phyloP scores from a whole-genome alignment of 2,329 filamentous ascomycete genomes.

The Nemania diffusa region DNA sequence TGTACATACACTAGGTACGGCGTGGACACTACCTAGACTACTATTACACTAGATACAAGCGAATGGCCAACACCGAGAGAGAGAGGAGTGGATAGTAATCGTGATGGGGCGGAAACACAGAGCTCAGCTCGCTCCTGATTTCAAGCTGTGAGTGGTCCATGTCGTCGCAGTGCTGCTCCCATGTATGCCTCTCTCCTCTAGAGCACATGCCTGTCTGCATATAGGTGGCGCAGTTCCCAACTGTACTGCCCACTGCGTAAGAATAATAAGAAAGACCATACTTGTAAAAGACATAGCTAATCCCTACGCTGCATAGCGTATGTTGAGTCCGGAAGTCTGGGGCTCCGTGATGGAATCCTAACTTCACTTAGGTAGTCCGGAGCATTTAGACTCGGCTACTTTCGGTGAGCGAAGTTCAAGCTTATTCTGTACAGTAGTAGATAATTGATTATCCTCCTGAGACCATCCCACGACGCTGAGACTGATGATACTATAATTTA shows the following conservation, averaged over 20 bases:
- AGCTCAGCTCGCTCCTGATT: slow-evolving; percentile 13
- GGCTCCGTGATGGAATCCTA: slow-evolving; percentile 3
- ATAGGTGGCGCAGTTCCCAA: slow-evolving; percentile 24
- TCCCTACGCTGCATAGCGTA: neutral
- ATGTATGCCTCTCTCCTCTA: neutral
- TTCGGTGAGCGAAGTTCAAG: slow-evolving; percentile 26
- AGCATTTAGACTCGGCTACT: slow-evolving; percentile 6
- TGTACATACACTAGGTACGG: too few species aligned
- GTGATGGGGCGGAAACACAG: slow-evolving; percentile 16
- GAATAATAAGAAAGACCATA: neutral
- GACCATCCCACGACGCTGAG: slow-evolving; percentile 11
- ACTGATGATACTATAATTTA: neutral
- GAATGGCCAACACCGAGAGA: slow-evolving; percentile 16
- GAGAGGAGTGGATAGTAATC: slow-evolving; percentile 30
- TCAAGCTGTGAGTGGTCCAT: slow-evolving; percentile 17
- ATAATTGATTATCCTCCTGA: slow-evolving; percentile 2
- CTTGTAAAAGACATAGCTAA: neutral
- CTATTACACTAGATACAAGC: neutral
- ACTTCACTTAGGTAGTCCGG: neutral
- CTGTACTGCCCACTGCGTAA: too few species aligned
- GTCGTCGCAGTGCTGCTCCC: neutral
- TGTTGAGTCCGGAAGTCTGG: neutral
- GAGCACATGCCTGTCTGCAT: slow-evolving; percentile 23
- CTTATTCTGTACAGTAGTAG: too few species aligned
- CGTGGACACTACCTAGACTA: neutral